phyloP scores from a whole-genome alignment of 257 asterid species.

The Eucommia ulmoides region DNA sequence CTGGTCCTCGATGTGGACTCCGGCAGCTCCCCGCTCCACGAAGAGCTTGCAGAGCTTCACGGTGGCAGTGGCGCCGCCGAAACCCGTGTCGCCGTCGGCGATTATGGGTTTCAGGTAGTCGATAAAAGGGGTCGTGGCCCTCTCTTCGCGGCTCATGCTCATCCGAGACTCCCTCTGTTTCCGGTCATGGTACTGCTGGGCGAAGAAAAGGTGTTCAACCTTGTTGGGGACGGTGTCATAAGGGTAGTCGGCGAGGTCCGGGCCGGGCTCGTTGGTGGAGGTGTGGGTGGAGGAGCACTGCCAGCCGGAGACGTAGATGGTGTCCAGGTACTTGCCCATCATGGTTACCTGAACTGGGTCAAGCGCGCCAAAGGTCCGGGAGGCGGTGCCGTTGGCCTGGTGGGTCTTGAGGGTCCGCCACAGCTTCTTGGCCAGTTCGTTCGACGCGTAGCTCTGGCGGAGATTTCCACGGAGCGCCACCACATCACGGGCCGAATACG shows the following conservation, averaged over 20 bases:
- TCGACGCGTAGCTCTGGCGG: constrained; percentile 62
- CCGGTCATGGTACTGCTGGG: constrained; percentile 91
- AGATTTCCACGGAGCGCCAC: constrained; percentile 81
- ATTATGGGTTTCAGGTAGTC: constrained; percentile 88
- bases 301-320: constrained; percentile 95
- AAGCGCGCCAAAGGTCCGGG: constrained; percentile 86
- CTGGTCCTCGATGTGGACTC: constrained; percentile 96
- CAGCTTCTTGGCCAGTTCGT: constrained; percentile 82
- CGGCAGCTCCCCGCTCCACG: constrained; percentile 98
- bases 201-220: constrained; percentile 85
- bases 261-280: constrained; percentile 89
- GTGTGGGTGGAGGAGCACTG: constrained; percentile 99
- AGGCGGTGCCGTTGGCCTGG: constrained; percentile 81
- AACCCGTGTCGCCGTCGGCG: constrained; percentile 97
- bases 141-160: constrained; percentile 66
- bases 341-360: constrained; percentile 97
- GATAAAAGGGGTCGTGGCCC: constrained; percentile 55
- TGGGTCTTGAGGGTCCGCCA: constrained; percentile 90
- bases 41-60: constrained; percentile 87
- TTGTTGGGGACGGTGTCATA: constrained; percentile 97
- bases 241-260: constrained; percentile 94
- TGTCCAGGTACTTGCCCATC: constrained; percentile 92
- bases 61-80: constrained; percentile 96
- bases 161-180: constrained; percentile 90
- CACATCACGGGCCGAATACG: constrained; percentile 88